Base-by-base conservation (phyloP, 305 asterid species). In the Fraxinus greggii region DNA sequence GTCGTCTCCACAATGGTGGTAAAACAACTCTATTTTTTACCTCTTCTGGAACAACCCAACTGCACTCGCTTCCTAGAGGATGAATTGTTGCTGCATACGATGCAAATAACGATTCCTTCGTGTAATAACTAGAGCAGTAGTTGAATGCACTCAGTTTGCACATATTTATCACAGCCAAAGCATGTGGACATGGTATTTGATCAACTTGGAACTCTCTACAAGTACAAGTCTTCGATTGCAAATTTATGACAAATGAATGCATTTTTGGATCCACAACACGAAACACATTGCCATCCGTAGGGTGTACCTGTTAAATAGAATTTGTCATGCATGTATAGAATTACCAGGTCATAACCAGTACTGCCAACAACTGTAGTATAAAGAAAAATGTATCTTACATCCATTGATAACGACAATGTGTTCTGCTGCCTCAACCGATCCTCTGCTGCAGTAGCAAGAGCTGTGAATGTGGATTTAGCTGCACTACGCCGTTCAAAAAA, bases 131-230 rank as follows among this genome's bases (percentile, higher is more conserved):
- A 17, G 75, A 70, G 45, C 75, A 70, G 75, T 70, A 70, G 75
- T 70, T 6, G 24, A 31, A 70, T 6, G 75, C 42, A 70, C 75
- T 70, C 31, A 70, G 45, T 5, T 29, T 70, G 75, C 75, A 70
- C 4, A 1, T 29, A 17, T 31, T 70, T 29, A 70, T 70, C 24
- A 70, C 75, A 29, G 75, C 75, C 75, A 70, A 70, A 29, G 75
- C 75, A 70, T 70, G 75, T 70, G 75, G 42, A 70, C 75, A 70
- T 5, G 75, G 75, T 15, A 70, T 70, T 70, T 70, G 75, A 70
- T 70, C 75, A 29, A 70, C 75, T 70, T 70, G 42, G 42, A 70
- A 70, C 75, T 70, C 75, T 19, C 40, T 70, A 70, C 75, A 70
- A 15, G 24, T 70, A 31, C 75, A 70, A 6, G 75, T 70, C 75